These are phyloP conservation scores for Aspergillus hortae DNA, from an alignment of 2,329 filamentous ascomycete species.

Conservation along the genomic window DNA sequence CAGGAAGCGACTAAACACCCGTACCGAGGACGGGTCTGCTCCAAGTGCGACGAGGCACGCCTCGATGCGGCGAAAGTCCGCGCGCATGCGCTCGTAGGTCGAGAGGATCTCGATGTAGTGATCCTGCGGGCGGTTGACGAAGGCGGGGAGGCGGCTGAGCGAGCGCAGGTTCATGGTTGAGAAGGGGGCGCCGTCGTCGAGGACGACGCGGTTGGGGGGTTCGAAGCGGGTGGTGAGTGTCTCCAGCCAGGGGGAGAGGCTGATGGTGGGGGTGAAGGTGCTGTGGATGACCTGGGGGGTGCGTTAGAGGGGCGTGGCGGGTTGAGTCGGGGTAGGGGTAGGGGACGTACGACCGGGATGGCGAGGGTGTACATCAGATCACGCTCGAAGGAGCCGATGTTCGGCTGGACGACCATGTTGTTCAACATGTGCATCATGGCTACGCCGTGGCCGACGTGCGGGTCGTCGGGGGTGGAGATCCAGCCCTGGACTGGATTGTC, in stretches of 20 bases:
- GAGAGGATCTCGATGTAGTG: conserved; percentile 14
- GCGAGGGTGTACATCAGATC: conserved; percentile 19
- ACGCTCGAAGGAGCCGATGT: conserved; percentile 14
- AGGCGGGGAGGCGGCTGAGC: not conserved
- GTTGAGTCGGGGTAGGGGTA: not conserved
- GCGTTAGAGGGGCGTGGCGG: too few relatives aligned
- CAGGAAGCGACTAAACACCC: conserved; percentile 14
- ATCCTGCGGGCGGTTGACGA: conserved; percentile 5
- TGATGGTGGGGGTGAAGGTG: conserved; percentile 18
- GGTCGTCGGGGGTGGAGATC: conserved; percentile 17
- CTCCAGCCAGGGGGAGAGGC: conserved; percentile 17
- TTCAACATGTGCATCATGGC: conserved; percentile 20
- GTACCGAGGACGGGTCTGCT: not conserved
- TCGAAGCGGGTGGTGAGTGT: conserved; percentile 3
- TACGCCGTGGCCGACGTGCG: conserved; percentile 15
- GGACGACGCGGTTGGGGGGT: not conserved
- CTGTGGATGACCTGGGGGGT: conserved; percentile 18
- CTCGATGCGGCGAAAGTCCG: conserved; percentile 10
- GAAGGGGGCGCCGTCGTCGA: not conserved
- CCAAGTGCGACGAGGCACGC: not conserved
- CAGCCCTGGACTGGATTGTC: conserved; percentile 16
- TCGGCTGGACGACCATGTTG: conserved; percentile 12
- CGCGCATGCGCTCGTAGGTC: conserved; percentile 13
- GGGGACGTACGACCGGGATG: conserved; percentile 20
- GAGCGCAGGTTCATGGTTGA: not conserved